These are phyloP conservation scores for Ceratocystis ficicola DNA, from an alignment of 2,329 filamentous ascomycete species.

Conservation along the genomic window DNA sequence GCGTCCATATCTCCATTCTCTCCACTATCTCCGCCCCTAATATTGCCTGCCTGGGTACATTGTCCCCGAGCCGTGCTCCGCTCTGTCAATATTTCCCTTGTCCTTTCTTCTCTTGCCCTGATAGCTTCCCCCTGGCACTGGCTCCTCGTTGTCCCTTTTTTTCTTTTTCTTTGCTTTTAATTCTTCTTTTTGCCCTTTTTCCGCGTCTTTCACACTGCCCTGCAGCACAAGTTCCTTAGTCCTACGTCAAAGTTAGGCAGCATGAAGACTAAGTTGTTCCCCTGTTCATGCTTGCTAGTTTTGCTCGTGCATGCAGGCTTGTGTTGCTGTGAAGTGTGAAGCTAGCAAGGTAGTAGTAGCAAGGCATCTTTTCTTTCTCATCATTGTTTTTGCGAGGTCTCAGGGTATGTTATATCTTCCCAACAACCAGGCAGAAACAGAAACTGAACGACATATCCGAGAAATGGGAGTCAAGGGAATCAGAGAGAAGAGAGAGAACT, in stretches of 20 bases:
- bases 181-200: neutral
- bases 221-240: neutral
- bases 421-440: conserved; percentile 10
- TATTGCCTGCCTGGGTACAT: neutral
- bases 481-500: neutral
- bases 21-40: too few relatives aligned
- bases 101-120: neutral
- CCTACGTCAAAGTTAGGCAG: conserved; percentile 4
- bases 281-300: neutral
- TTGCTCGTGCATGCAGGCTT: neutral
- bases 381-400: neutral
- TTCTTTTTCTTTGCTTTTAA: neutral
- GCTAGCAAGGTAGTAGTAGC: neutral
- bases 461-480: conserved; percentile 7
- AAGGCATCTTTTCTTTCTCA: neutral
- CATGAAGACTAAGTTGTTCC: neutral
- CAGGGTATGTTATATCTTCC: conserved; percentile 4
- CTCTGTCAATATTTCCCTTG: neutral
- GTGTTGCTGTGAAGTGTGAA: neutral
- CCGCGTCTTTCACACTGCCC: neutral
- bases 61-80: neutral
- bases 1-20: too few relatives aligned
- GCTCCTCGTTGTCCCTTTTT: neutral
- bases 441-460: neutral
- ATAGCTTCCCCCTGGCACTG: neutral